Evolutionary conservation across 345 rosid genomes (phyloP).

Genomic region (Viola odorata): DNA sequence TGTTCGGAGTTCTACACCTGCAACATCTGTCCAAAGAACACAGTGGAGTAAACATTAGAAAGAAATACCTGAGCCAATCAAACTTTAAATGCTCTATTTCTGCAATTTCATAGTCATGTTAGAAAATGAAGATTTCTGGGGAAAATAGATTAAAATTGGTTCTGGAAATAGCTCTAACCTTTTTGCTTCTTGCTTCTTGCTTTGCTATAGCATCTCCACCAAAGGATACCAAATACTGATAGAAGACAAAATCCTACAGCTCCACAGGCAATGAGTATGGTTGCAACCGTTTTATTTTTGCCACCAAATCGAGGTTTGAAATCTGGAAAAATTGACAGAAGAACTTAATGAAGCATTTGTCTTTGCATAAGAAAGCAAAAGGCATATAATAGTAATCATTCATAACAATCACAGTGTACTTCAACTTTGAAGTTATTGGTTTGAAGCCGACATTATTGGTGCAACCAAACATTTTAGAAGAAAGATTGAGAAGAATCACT

Average conservation of each 20-base stretch:
- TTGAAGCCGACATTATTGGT: too few relatives aligned
- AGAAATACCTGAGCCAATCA: too few relatives aligned
- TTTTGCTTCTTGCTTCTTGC: constrained; percentile 2
- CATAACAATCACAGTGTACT: too few relatives aligned
- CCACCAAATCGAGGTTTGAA: constrained; percentile 9
- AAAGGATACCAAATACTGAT: constrained; percentile 14
- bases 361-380: not conserved
- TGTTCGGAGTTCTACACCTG: constrained; percentile 18
- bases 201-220: constrained; percentile 18
- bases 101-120: not conserved
- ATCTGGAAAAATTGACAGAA: constrained; percentile 9
- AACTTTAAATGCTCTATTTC: too few relatives aligned
- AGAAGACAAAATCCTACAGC: constrained; percentile 11
- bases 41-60: too few relatives aligned
- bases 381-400: not conserved
- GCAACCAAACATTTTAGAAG: too few relatives aligned
- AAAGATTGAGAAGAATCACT: not conserved
- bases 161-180: constrained; percentile 14
- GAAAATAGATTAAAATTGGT: too few relatives aligned
- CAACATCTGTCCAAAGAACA: constrained; percentile 16
- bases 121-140: not conserved
- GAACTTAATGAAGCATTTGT: not conserved
- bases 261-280: constrained; percentile 13
- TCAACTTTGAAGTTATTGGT: too few relatives aligned
- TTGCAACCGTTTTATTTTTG: not conserved